Percentiles rank a stretch among this genome's conserved stretches.
These are phyloP conservation scores for Colletotrichum magnum DNA, from an alignment of 2,329 filamentous ascomycete species.

Conservation along the genomic window DNA sequence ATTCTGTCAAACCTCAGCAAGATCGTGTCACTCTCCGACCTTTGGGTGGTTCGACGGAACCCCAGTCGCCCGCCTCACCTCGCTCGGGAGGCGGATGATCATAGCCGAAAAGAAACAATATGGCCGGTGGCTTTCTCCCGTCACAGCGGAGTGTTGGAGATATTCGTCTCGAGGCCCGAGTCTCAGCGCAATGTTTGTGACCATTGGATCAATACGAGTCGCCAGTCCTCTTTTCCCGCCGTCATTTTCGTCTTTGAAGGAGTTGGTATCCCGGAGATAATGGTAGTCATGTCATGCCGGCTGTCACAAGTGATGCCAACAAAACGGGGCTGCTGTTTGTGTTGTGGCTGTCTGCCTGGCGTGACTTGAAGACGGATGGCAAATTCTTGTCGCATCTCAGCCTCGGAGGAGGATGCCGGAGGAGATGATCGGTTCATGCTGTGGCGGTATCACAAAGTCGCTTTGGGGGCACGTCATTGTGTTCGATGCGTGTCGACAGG, in stretches of 20 bases:
- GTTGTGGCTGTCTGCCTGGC: too few species aligned
- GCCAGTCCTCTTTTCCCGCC: neutral
- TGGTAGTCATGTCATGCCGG: neutral
- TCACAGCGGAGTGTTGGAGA: constrained; percentile 6
- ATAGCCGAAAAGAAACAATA: constrained; percentile 9
- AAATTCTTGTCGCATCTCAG: neutral
- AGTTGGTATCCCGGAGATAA: neutral
- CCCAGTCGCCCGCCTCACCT: constrained; percentile 29
- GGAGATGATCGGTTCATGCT: neutral
- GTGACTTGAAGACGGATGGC: too few species aligned
- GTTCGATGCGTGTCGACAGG: too few species aligned
- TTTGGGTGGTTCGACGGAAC: constrained; percentile 11
- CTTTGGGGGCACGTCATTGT: neutral
- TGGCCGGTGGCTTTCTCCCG: neutral
- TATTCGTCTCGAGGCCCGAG: neutral
- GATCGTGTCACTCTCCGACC: constrained; percentile 30
- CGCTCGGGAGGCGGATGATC: constrained; percentile 13
- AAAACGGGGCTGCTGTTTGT: neutral
- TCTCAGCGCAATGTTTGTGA: neutral
- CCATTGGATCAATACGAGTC: constrained; percentile 10
- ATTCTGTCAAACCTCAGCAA: constrained; percentile 31
- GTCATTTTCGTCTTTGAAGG: neutral
- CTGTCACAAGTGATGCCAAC: constrained; percentile 12
- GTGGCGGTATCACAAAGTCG: neutral
- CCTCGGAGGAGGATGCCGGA: neutral